Evolutionary conservation across 2,329 filamentous ascomycete genomes (phyloP), one percentile per base, ranked within the genome.

Genomic region (Cercospora zeae-maydis): DNA sequence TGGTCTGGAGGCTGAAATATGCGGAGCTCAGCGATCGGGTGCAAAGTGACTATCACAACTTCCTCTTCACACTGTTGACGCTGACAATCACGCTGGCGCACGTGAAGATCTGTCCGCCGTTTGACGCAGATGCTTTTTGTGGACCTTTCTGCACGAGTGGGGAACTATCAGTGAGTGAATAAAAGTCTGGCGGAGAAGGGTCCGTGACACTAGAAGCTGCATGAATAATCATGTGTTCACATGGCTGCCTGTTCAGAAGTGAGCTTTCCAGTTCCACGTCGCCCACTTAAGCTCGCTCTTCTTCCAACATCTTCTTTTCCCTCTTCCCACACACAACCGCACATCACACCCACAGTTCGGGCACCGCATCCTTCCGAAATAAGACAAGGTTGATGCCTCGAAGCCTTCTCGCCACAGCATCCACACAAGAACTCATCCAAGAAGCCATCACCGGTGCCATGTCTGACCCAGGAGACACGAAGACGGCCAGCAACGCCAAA

Each of bases 401-500:
- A 42, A 10, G 27, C n/a, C 47, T 54, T 2, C 59, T 56, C 42
- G 10, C 49, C 13, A 30, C 36, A 31, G 19, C 39, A 27, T 42
- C 57, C 27, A 42, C 59, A 52, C 47, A 54, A 27, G 21, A 63
- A 6, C 42, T 45, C 30, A 62, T 47, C 52, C 36, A 42, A 62
- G 45, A 47, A 37, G 47, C 57, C 10, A 42, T 36, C 34, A 21
- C 33, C 56, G 52, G 49, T 42, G 70, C 47, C 62, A 71, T 72
- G 69, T 65, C 69, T 55, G 66, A 68, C 11, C 63, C 59, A 54
- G 30, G 52, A 52, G 34, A 39, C 11, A 37, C 53, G 30, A 64
- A 58, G 36, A 4, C 8, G 24, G 54, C 59, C 36, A 31, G 58
- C 34, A 69, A 67, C 24, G 61, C 59, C 36, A 72, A 71, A 68